phyloP scores from a whole-genome alignment of 2,329 filamentous ascomycete species.

The Chaetomiaceae sp. region DNA sequence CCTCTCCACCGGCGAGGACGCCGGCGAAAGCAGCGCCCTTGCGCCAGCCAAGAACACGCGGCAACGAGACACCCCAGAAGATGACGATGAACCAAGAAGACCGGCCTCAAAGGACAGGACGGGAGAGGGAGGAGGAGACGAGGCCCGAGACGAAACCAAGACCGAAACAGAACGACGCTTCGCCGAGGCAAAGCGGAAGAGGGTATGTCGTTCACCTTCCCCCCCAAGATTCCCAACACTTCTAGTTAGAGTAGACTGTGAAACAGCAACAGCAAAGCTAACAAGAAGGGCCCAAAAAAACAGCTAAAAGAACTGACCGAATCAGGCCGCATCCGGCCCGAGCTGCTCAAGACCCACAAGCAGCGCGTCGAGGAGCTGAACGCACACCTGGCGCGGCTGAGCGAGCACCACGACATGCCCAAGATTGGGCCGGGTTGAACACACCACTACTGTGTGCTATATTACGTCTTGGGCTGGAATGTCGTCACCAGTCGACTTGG shows the following conservation, averaged over 20 bases:
- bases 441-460: neutral
- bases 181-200: conserved; percentile 75
- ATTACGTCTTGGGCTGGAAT: too few species aligned
- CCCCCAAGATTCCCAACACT: too few species aligned
- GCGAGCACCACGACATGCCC: conserved; percentile 96
- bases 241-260: too few species aligned
- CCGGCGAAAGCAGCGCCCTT: conserved; percentile 44
- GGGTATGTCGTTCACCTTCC: conserved; percentile 64
- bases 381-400: conserved; percentile 83
- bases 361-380: conserved; percentile 95
- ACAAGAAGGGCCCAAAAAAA: too few species aligned
- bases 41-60: conserved; percentile 2
- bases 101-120: conserved; percentile 8
- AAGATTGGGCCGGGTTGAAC: conserved; percentile 58
- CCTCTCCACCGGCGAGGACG: conserved; percentile 37
- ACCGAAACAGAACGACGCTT: conserved; percentile 79
- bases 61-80: conserved; percentile 19
- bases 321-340: conserved; percentile 52
- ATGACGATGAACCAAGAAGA: conserved; percentile 17
- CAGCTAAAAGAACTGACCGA: conserved; percentile 78
- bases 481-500: too few species aligned
- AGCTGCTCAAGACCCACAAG: conserved; percentile 94
- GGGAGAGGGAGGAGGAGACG: conserved; percentile 38
- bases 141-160: conserved; percentile 34
- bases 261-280: too few species aligned